Evolutionary conservation across 306 rosid species (phyloP).

Genomic region (Rosa chinensis): DNA sequence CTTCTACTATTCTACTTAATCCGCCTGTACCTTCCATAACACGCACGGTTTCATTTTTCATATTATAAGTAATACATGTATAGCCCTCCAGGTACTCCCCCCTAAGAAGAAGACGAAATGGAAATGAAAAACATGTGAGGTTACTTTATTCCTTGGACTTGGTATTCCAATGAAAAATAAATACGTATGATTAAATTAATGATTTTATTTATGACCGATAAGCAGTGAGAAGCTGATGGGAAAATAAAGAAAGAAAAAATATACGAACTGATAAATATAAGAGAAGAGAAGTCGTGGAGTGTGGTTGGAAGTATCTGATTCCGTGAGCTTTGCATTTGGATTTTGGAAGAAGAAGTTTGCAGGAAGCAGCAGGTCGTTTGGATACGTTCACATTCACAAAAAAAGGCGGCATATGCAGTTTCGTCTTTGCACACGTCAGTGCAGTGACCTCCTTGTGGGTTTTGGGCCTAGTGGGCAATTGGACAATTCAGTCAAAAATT

Average conservation of each 20-base stretch:
- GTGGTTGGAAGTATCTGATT: not conserved
- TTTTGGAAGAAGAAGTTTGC: not conserved
- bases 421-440: not conserved
- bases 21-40: not conserved
- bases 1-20: not conserved
- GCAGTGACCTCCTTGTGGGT: not conserved
- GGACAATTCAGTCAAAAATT: not conserved
- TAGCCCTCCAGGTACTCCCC: slow-evolving; percentile 1
- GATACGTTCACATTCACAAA: not conserved
- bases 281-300: not conserved
- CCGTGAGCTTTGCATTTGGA: not conserved
- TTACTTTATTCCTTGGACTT: not conserved
- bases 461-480: not conserved
- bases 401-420: not conserved
- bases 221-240: not conserved
- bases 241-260: not conserved
- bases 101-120: not conserved
- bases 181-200: not conserved
- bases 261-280: not conserved
- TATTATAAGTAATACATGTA: not conserved
- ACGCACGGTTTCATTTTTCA: not conserved
- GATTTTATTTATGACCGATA: not conserved
- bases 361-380: not conserved
- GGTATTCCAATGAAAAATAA: not conserved
- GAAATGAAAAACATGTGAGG: slow-evolving; percentile 23